Conservation (phyloP, 768 basidiomycete genomes). For the Trametes cubensis region DNA sequence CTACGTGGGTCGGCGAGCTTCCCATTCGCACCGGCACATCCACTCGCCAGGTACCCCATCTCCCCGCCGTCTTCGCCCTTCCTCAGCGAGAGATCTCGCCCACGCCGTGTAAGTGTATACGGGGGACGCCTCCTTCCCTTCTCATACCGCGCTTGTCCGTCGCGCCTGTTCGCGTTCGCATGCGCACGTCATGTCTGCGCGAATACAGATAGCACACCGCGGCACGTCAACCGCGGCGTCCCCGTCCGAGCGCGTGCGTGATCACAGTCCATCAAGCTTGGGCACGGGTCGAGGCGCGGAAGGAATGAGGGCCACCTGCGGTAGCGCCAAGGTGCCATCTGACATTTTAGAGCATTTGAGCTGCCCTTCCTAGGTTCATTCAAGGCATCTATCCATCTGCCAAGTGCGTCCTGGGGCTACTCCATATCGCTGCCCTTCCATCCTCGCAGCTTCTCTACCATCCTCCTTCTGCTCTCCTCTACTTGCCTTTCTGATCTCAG, state of each 20-base stretch:
- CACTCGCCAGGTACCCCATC: too few species aligned
- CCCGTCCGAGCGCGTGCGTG: constrained; percentile 1
- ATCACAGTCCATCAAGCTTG: constrained; percentile 7
- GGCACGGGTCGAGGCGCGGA: background rate
- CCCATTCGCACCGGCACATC: background rate
- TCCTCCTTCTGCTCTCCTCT: too few species aligned
- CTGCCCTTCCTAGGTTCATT: too few species aligned
- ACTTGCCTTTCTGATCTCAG: too few species aligned
- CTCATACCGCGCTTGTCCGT: background rate
- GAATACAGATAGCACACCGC: constrained; percentile 14
- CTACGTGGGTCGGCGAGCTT: background rate
- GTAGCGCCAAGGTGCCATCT: background rate
- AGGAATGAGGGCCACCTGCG: background rate
- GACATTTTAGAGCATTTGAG: background rate
- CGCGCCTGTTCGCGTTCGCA: background rate
- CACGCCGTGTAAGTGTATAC: background rate
- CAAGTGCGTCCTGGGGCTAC: too few species aligned
- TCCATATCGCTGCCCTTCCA: too few species aligned
- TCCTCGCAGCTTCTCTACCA: too few species aligned
- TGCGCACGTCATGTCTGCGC: constrained; percentile 13
- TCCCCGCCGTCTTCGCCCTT: too few species aligned
- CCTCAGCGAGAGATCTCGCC: too few species aligned
- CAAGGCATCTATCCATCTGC: too few species aligned
- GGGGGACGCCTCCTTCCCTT: background rate
- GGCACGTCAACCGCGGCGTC: constrained; percentile 1